These are phyloP conservation scores for Metschnikowia lochheadii DNA, from an alignment of 805 yeast genomes.

Conservation along the genomic window DNA sequence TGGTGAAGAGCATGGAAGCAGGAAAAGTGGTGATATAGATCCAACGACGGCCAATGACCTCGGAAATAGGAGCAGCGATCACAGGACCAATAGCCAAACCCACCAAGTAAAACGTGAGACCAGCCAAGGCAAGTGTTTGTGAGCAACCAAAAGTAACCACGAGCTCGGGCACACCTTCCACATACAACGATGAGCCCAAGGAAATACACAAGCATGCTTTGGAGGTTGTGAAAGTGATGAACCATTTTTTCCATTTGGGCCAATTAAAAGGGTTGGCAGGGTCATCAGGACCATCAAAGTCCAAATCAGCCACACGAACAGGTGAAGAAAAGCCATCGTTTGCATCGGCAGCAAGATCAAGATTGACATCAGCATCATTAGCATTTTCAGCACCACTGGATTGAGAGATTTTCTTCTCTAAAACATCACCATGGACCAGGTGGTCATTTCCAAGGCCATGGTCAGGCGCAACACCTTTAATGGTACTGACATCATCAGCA, in stretches of 20 bases:
- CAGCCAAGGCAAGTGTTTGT: slow-evolving; percentile 59
- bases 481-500: slow-evolving; percentile 14
- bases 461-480: slow-evolving; percentile 1
- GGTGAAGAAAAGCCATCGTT: not conserved
- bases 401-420: slow-evolving; percentile 10
- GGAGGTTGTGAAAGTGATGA: slow-evolving; percentile 52
- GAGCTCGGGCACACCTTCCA: slow-evolving; percentile 59
- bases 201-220: slow-evolving; percentile 67
- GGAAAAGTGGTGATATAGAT: slow-evolving; percentile 17
- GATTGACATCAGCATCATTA: not conserved
- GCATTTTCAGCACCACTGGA: not conserved
- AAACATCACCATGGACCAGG: not conserved
- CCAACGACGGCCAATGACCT: slow-evolving; percentile 17
- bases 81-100: slow-evolving; percentile 74
- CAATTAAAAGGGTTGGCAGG: slow-evolving; percentile 65
- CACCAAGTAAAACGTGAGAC: slow-evolving; percentile 63
- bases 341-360: not conserved
- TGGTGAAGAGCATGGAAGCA: slow-evolving; percentile 17
- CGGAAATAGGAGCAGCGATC: slow-evolving; percentile 56
- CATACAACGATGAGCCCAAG: slow-evolving; percentile 71
- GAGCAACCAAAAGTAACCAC: slow-evolving; percentile 46
- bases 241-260: slow-evolving; percentile 63
- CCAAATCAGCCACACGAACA: slow-evolving; percentile 20
- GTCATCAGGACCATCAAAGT: slow-evolving; percentile 64
- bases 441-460: not conserved